phyloP scores from a whole-genome alignment of 345 rosid species.

The Ceriops tagal region DNA sequence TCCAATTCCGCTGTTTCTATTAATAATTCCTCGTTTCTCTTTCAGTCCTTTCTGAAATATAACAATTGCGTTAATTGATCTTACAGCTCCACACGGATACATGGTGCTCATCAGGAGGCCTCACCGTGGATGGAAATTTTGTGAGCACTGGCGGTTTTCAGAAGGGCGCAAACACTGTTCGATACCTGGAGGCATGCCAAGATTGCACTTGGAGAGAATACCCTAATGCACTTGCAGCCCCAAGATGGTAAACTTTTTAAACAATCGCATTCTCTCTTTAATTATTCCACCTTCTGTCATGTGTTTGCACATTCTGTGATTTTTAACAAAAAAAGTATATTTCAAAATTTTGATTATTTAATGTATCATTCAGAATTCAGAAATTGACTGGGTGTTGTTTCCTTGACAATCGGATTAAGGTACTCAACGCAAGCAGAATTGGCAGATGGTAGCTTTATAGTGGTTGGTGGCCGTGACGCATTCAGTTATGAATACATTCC shows the following conservation, averaged over 20 bases:
- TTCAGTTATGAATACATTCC: constrained; percentile 78
- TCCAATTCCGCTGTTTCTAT: background rate
- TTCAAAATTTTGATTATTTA: no score
- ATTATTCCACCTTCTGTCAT: no score
- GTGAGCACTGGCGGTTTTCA: constrained; percentile 73
- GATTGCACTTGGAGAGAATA: constrained; percentile 62
- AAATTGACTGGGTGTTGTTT: background rate
- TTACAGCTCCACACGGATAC: constrained; percentile 65
- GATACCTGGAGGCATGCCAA: constrained; percentile 41
- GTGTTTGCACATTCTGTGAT: no score
- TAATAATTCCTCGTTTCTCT: background rate
- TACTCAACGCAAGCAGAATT: constrained; percentile 74
- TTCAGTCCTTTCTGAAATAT: background rate
- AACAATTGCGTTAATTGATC: no score
- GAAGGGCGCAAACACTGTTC: constrained; percentile 61
- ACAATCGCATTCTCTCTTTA: no score
- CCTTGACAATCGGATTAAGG: constrained; percentile 22
- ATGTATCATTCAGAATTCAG: background rate
- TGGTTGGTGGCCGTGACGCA: constrained; percentile 77
- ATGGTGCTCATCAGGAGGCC: constrained; percentile 97
- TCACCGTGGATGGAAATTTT: constrained; percentile 56
- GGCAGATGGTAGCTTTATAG: constrained; percentile 62
- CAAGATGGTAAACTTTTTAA: constrained; percentile 50
- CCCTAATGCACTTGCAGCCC: constrained; percentile 56
- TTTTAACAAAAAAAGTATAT: no score